Conservation (phyloP, 257 asterid genomes). For the Solanum habrochaites region DNA sequence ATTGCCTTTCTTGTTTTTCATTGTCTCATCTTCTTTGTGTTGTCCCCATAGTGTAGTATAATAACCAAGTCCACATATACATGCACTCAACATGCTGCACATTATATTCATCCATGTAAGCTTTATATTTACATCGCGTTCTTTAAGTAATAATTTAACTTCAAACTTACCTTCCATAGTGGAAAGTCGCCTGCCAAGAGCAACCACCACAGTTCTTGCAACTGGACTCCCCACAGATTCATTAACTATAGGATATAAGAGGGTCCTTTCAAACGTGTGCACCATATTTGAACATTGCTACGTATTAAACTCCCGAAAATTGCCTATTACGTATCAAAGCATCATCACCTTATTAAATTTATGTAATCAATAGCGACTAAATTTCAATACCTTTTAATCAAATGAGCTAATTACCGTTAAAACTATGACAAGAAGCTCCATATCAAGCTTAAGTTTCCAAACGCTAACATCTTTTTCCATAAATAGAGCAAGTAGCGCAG, state of each 20-base stretch:
- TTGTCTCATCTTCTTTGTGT: slow-evolving; percentile 16
- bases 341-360: neutral
- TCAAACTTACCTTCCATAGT: slow-evolving; percentile 43
- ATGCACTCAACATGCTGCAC: slow-evolving; percentile 62
- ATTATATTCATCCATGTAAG: neutral
- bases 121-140: neutral
- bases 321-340: slow-evolving; percentile 19
- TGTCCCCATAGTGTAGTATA: slow-evolving; percentile 52
- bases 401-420: slow-evolving; percentile 30
- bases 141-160: no score
- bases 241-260: slow-evolving; percentile 16
- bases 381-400: neutral
- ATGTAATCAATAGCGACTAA: neutral
- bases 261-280: slow-evolving; percentile 10
- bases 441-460: slow-evolving; percentile 37
- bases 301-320: slow-evolving; percentile 48
- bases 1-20: neutral
- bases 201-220: slow-evolving; percentile 61
- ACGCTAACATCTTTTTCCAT: slow-evolving; percentile 37
- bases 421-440: slow-evolving; percentile 42
- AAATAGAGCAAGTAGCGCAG: slow-evolving; percentile 28
- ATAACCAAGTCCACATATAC: slow-evolving; percentile 56
- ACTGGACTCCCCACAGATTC: slow-evolving; percentile 72
- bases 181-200: slow-evolving; percentile 58
- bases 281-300: slow-evolving; percentile 52